Percentiles rank a stretch among this genome's conserved stretches.
Evolutionary conservation across 2,329 filamentous ascomycete species (phyloP).

Genomic region (Thielaviopsis musarum): DNA sequence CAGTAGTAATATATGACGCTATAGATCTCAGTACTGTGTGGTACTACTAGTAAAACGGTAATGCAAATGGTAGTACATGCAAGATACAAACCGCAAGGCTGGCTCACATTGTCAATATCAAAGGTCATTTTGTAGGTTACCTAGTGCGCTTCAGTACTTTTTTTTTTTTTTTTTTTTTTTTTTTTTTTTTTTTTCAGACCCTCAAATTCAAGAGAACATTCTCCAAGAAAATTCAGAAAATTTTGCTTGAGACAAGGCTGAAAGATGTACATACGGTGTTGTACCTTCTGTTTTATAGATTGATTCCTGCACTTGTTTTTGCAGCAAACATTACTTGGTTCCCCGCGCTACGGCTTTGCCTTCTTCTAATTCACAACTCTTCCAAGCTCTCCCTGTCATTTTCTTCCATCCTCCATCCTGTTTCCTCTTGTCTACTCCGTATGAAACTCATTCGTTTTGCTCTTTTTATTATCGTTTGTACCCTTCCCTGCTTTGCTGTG

Average conservation of each 20-base stretch:
- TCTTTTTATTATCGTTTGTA: neutral
- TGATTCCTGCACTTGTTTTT: too few species aligned
- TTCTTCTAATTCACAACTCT: neutral
- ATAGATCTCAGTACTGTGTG: too few species aligned
- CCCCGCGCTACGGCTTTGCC: too few species aligned
- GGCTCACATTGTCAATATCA: neutral
- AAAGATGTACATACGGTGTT: too few species aligned
- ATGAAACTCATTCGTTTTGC: neutral
- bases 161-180: too few species aligned
- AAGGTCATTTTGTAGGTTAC: neutral
- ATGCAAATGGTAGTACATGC: too few species aligned
- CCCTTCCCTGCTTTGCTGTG: neutral
- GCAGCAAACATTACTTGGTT: neutral
- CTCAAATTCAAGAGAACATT: neutral
- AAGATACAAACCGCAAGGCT: neutral
- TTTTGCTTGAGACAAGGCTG: too few species aligned
- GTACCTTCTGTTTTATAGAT: too few species aligned
- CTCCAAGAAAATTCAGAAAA: too few species aligned
- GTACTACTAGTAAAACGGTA: too few species aligned
- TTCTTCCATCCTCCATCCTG: neutral
- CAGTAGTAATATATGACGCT: too few species aligned
- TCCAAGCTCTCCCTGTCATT: neutral
- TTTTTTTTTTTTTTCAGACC: neutral
- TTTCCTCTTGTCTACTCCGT: neutral
- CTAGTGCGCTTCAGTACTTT: neutral